Evolutionary conservation across 768 basidiomycete genomes (phyloP), one percentile per base, ranked within the genome.

Genomic region (Kwoniella dejecticola): DNA sequence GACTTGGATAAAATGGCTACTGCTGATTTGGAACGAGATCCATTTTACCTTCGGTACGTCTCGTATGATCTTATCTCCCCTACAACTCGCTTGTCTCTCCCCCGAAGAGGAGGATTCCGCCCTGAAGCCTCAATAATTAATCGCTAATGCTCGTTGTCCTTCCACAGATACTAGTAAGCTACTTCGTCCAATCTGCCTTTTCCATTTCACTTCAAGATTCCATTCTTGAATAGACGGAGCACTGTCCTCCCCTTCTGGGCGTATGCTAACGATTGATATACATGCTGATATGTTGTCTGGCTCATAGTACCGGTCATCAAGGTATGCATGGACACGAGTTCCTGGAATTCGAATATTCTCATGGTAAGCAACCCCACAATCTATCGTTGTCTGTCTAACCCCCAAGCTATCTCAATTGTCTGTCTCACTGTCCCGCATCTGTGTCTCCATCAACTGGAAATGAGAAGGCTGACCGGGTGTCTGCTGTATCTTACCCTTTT

Each of bases 311-410:
- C 29, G 95, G 96, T n/a, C 95, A 99, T 80, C 94, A 92, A 72
- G 95, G 95, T 63, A 93, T 93, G 79, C 93, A 95, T 72, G 94
- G 92, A 21, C 93, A 96, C 81, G 93, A 96, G 79, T 98, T 98
- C 79, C 84, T 99, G 46, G 95, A 99, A 79, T 99, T 98, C 72
- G 95, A 98, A 79, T 97, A 97, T 82, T 89, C 91, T 13, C 90
- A 94, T 82, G 95, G 95, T 38, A 41, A 49, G 76, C 63, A 13
- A 19, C 21, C 30, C 8, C 36, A 8, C n/a, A n/a, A n/a, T n/a
- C n/a, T n/a, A n/a, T n/a, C n/a, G n/a, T n/a, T n/a, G n/a, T n/a
- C n/a, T n/a, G n/a, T n/a, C n/a, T n/a, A n/a, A n/a, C n/a, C n/a
- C n/a, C n/a, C n/a, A n/a, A n/a, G n/a, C n/a, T n/a, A n/a, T n/a